Percentiles rank a stretch among this genome's conserved stretches.
phyloP scores from a whole-genome alignment of 1,284 basidiomycete species.

The Trichosporon faecale region DNA sequence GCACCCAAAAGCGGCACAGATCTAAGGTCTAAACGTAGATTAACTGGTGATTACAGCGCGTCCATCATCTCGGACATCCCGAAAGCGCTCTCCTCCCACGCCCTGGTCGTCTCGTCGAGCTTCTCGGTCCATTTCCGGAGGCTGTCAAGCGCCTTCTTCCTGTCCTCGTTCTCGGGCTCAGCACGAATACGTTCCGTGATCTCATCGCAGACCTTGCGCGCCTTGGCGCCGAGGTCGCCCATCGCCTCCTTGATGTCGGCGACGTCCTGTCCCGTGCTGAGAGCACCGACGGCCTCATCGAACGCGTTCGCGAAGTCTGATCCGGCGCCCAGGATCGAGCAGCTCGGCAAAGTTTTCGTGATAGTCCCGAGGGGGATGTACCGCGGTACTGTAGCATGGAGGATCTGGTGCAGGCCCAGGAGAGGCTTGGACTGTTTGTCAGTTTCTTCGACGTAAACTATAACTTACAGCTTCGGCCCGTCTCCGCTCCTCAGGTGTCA shows the following conservation, averaged over 20 bases:
- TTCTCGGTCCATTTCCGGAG: constrained; percentile 29
- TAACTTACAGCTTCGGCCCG: constrained; percentile 39
- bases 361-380: constrained; percentile 31
- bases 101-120: constrained; percentile 29
- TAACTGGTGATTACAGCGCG: constrained; percentile 19
- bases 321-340: background rate
- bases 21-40: constrained; percentile 4
- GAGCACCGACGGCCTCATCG: constrained; percentile 29
- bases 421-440: constrained; percentile 38
- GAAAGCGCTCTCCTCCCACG: constrained; percentile 34
- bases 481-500: constrained; percentile 31
- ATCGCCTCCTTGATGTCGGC: constrained; percentile 34
- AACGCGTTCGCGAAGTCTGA: constrained; percentile 12
- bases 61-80: constrained; percentile 19
- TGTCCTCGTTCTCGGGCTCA: constrained; percentile 10
- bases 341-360: background rate
- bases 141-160: constrained; percentile 12
- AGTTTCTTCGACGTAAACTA: background rate
- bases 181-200: constrained; percentile 10
- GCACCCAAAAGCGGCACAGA: background rate
- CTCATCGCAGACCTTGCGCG: constrained; percentile 18
- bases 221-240: constrained; percentile 21
- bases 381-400: constrained; percentile 39
- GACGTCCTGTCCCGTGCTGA: constrained; percentile 42
- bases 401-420: constrained; percentile 40